Percentiles rank a stretch among this genome's conserved stretches.
Evolutionary conservation across 1,139 yeast species (phyloP).

Genomic region (Geotrichum histeridarum): DNA sequence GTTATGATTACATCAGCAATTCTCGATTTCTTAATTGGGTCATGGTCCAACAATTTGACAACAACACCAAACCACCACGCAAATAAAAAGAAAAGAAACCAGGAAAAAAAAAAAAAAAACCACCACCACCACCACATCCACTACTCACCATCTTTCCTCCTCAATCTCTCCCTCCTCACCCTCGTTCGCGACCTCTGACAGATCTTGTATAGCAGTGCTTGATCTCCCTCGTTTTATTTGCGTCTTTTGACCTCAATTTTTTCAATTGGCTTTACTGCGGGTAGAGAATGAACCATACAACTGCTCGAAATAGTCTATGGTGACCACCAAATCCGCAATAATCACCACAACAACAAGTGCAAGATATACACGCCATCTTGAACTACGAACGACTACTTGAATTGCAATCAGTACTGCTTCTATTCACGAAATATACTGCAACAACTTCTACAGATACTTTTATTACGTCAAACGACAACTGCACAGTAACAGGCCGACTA

Average conservation of each 20-base stretch:
- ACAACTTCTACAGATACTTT: too few relatives aligned
- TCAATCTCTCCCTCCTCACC: neutral
- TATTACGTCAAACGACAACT: too few relatives aligned
- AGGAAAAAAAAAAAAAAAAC: neutral
- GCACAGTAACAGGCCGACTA: too few relatives aligned
- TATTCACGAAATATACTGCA: too few relatives aligned
- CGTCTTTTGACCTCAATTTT: neutral
- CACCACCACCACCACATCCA: neutral
- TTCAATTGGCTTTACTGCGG: neutral
- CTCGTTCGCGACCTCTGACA: neutral
- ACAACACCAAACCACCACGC: neutral
- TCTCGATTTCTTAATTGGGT: too few relatives aligned
- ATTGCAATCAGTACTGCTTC: neutral
- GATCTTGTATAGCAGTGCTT: neutral
- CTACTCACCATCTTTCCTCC: neutral
- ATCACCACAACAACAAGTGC: neutral
- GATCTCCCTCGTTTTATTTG: neutral
- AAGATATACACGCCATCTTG: neutral
- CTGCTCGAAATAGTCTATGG: neutral
- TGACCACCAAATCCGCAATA: neutral
- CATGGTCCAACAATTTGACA: too few relatives aligned
- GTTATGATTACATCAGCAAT: slow-evolving; percentile 1
- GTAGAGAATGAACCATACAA: neutral
- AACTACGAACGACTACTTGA: neutral
- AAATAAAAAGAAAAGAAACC: too few relatives aligned